A percentile compares a stretch with the other conserved stretches of the same genome.
Evolutionary conservation across 306 rosid genomes (phyloP).

Genomic region (Trichosanthes truncata): DNA sequence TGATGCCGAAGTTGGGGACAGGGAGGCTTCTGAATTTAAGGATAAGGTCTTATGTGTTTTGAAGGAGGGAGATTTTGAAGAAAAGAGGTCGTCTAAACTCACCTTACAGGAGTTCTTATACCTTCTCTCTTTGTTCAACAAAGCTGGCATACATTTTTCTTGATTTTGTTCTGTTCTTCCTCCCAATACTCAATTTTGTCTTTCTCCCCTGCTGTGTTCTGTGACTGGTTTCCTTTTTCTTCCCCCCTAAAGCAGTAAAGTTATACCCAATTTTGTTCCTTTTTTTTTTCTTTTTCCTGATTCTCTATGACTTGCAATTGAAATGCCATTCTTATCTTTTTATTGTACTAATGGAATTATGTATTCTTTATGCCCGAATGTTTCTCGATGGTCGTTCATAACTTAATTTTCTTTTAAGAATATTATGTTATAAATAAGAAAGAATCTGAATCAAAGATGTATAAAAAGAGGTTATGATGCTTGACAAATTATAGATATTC

Average conservation of each 20-base stretch:
- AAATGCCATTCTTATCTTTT: not conserved
- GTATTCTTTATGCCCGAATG: not conserved
- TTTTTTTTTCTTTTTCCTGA: not conserved
- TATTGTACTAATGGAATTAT: no score
- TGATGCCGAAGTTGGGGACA: constrained; percentile 44
- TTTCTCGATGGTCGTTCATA: not conserved
- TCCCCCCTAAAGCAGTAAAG: not conserved
- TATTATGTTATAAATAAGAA: not conserved
- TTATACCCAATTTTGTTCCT: not conserved
- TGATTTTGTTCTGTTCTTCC: constrained; percentile 15
- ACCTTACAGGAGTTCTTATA: constrained; percentile 63
- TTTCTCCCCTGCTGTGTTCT: not conserved
- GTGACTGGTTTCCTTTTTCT: not conserved
- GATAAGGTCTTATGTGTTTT: constrained; percentile 55
- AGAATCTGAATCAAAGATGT: not conserved
- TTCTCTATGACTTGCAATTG: not conserved
- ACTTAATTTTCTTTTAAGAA: not conserved
- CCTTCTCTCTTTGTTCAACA: constrained; percentile 68
- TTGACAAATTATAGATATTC: no score
- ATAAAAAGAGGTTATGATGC: no score
- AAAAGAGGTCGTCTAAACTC: constrained; percentile 82
- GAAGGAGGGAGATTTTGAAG: constrained; percentile 78
- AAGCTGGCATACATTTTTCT: constrained; percentile 70
- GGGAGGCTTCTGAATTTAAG: constrained; percentile 69
- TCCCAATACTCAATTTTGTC: constrained; percentile 6